Percentiles rank a stretch among this genome's conserved stretches.
These are phyloP conservation scores for Termitomyces sp. DNA, from an alignment of 768 basidiomycete genomes.

Conservation along the genomic window DNA sequence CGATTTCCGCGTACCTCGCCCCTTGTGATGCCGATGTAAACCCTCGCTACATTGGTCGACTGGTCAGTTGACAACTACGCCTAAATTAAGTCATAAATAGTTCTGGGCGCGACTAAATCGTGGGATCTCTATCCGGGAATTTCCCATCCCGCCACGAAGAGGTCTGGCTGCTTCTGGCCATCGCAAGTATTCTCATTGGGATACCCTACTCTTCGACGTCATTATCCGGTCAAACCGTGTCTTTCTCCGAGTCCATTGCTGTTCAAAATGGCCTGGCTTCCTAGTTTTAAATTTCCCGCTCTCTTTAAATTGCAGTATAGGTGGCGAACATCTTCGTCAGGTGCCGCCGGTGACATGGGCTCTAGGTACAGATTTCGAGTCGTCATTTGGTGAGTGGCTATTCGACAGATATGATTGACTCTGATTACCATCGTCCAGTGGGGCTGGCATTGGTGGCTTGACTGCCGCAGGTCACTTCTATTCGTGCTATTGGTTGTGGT, in stretches of 20 bases:
- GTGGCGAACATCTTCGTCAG: conserved; percentile 9
- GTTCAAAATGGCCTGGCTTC: conserved; percentile 32
- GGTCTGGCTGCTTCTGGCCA: conserved; percentile 21
- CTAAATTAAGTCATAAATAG: conserved; percentile 6
- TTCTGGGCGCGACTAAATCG: conserved; percentile 35
- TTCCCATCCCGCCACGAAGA: conserved; percentile 31
- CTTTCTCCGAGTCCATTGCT: conserved; percentile 23
- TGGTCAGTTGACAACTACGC: conserved; percentile 14
- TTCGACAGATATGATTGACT: conserved; percentile 10
- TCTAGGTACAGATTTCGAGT: conserved; percentile 40
- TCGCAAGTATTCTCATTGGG: conserved; percentile 35
- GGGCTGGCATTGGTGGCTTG: conserved; percentile 50
- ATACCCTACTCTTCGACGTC: conserved; percentile 21
- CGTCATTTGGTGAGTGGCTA: conserved; percentile 46
- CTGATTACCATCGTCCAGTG: conserved; percentile 29
- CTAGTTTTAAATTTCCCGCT: conserved; percentile 12
- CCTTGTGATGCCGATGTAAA: conserved; percentile 14
- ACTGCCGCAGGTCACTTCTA: conserved; percentile 35
- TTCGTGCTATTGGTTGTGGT: background rate
- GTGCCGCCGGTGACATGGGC: conserved; percentile 19
- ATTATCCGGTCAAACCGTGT: conserved; percentile 47
- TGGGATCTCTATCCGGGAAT: conserved; percentile 31
- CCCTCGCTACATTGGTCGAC: conserved; percentile 2
- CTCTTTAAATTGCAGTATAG: conserved; percentile 10
- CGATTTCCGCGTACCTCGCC: conserved; percentile 17